These are phyloP conservation scores for Phaeophleospora eucalypticola DNA, from an alignment of 2,329 filamentous ascomycete genomes.

Conservation along the genomic window DNA sequence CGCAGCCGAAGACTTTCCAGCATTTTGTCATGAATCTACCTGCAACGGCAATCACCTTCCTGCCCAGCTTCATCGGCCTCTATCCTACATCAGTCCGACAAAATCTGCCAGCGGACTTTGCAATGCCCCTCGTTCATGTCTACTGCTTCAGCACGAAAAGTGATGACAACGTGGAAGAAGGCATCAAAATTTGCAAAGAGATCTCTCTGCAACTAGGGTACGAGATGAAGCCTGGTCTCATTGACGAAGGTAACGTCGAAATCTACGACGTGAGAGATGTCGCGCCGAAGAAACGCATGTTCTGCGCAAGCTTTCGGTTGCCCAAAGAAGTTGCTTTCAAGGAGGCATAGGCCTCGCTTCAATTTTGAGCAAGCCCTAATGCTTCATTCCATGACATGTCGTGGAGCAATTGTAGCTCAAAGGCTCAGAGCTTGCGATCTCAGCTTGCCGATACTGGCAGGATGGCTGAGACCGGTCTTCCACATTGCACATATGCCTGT, in stretches of 20 bases:
- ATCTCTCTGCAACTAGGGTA: constrained; percentile 60
- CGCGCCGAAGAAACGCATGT: constrained; percentile 92
- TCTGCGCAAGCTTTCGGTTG: constrained; percentile 86
- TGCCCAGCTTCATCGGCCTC: constrained; percentile 71
- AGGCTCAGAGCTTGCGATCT: too few relatives aligned
- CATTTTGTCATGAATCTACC: constrained; percentile 99
- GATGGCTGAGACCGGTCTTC: too few relatives aligned
- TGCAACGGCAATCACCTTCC: constrained; percentile 80
- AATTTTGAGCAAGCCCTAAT: too few relatives aligned
- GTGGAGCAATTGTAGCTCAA: too few relatives aligned
- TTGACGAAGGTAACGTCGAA: constrained; percentile 50
- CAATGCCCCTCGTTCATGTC: constrained; percentile 81
- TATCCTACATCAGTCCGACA: constrained; percentile 50
- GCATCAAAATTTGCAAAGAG: constrained; percentile 59
- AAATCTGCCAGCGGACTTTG: constrained; percentile 22
- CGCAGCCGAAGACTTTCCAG: constrained; percentile 69
- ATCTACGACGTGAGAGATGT: constrained; percentile 74
- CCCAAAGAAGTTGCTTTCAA: constrained; percentile 67
- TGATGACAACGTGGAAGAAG: constrained; percentile 63
- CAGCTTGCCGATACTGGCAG: too few relatives aligned
- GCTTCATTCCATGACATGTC: too few relatives aligned
- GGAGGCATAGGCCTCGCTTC: neutral
- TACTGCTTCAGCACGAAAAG: constrained; percentile 88
- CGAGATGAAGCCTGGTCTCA: constrained; percentile 52
- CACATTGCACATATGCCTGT: too few relatives aligned